A percentile compares a stretch with the other conserved stretches of the same genome.
These are phyloP conservation scores for Jaapia argillacea DNA, from an alignment of 768 basidiomycete genomes.

Conservation along the genomic window DNA sequence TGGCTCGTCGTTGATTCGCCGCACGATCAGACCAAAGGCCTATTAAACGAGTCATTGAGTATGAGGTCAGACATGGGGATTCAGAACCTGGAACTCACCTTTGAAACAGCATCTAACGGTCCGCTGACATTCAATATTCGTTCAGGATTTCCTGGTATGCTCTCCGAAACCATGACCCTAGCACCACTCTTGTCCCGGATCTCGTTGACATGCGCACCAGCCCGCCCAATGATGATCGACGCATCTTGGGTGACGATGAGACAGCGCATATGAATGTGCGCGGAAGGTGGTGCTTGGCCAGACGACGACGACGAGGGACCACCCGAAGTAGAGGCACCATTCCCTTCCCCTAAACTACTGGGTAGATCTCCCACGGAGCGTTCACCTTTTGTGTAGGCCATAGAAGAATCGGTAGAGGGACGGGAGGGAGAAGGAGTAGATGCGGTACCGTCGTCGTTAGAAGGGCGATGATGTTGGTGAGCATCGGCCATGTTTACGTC, in stretches of 20 bases:
- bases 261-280: slow-evolving; percentile 94
- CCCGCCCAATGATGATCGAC: slow-evolving; percentile 97
- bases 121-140: slow-evolving; percentile 95
- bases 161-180: slow-evolving; percentile 94
- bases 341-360: slow-evolving; percentile 15
- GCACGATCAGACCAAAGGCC: slow-evolving; percentile 98
- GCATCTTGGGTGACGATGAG: slow-evolving; percentile 99
- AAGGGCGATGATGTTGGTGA: slow-evolving; percentile 16
- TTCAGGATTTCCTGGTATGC: slow-evolving; percentile 98
- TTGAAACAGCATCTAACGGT: slow-evolving; percentile 95
- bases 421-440: slow-evolving; percentile 48
- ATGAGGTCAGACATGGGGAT: background rate
- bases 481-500: slow-evolving; percentile 62
- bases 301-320: slow-evolving; percentile 42
- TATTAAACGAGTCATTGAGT: slow-evolving; percentile 18
- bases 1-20: slow-evolving; percentile 98
- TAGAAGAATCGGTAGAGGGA: slow-evolving; percentile 28
- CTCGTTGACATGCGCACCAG: slow-evolving; percentile 93
- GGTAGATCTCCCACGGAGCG: slow-evolving; percentile 23
- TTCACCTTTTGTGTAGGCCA: background rate
- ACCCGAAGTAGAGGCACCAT: slow-evolving; percentile 32
- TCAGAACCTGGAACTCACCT: slow-evolving; percentile 42
- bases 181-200: slow-evolving; percentile 97
- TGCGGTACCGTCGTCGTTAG: slow-evolving; percentile 34
- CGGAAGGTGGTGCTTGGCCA: slow-evolving; percentile 47